These are phyloP conservation scores for Amanita phalloides DNA, from an alignment of 768 basidiomycete genomes.

Conservation along the genomic window DNA sequence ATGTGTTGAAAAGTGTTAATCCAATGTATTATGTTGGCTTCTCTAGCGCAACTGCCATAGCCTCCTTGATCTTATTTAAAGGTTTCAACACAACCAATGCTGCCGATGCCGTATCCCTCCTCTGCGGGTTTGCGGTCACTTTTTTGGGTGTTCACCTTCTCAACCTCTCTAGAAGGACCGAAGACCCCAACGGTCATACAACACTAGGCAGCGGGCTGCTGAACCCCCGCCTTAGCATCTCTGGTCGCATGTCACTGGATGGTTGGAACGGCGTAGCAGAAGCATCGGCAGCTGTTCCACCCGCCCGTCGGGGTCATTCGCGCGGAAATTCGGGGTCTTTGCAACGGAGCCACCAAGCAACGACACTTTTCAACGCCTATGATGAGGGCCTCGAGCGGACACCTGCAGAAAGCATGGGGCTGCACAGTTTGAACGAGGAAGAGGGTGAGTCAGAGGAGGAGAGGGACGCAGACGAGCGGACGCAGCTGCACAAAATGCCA, in stretches of 20 bases:
- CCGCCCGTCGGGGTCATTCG: conserved; percentile 15
- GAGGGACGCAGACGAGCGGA: conserved; percentile 38
- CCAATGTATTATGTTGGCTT: conserved; percentile 98
- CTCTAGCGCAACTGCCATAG: conserved; percentile 85
- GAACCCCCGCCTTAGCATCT: conserved; percentile 72
- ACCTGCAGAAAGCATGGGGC: conserved; percentile 31
- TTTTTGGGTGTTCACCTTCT: conserved; percentile 97
- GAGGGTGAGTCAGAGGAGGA: conserved; percentile 42
- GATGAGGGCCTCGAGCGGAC: conserved; percentile 30
- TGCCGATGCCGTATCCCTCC: conserved; percentile 74
- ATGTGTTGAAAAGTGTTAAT: conserved; percentile 57
- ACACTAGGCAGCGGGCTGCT: conserved; percentile 57
- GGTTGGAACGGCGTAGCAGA: conserved; percentile 44
- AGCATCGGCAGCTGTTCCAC: conserved; percentile 11
- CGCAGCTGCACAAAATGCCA: conserved; percentile 21
- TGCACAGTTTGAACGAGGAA: conserved; percentile 60
- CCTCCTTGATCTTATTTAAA: conserved; percentile 94
- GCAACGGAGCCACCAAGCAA: conserved; percentile 46
- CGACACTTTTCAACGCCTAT: conserved; percentile 68
- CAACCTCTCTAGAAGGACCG: conserved; percentile 61
- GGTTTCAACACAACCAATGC: conserved; percentile 88
- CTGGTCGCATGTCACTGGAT: conserved; percentile 74
- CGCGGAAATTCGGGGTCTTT: conserved; percentile 61
- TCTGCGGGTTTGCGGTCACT: conserved; percentile 85
- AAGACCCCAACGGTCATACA: conserved; percentile 35